Evolutionary conservation across 1,284 basidiomycete species (phyloP), one percentile per base, ranked within the genome.

Genomic region (Pascua guehoae): DNA sequence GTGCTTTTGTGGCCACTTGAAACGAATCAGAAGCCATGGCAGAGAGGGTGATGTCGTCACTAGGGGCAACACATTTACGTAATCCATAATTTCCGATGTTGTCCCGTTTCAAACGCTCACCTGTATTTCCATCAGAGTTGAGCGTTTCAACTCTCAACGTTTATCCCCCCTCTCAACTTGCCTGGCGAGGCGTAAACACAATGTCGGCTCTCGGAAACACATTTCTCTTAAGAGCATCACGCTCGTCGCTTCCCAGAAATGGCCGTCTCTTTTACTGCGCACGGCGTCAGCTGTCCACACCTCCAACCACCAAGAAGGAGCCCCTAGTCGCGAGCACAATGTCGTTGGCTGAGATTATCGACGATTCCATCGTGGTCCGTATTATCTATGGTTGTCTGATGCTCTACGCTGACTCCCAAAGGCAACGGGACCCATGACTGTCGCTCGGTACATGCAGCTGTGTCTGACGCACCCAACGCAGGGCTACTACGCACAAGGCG

Each of bases 371-470:
- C 32, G 43, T 43, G 4, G 52, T 56, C 5, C 8, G 56, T 46
- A 18, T 9, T 18, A 10, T 36, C 53, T 7, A 47, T 48, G 32
- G 39, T 47, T 1, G 39, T 7, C 24, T 32, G 16, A 14, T 36
- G 5, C 8, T 8, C 8, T 10, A 12, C 39, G 57, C 53, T 56
- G 16, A 56, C n/a, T 5, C 24, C 3, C 16, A 4, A 17, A 93
- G 91, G 84, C 87, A 8, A 89, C 89, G 38, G 93, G 93, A 0
- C 92, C 93, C 0, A 81, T 96, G 55, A 84, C 91, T 0, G 84
- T 91, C 64, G 83, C 91, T 38, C 85, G 85, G 1, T 97, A 94
- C 78, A 94, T 95, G 86, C 86, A 88, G 64, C 81, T 91, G 62
- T 93, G 90, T 66, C 82, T 96, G 4, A 83, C 86, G 0, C 91